Base-by-base conservation (phyloP, 2,329 filamentous ascomycete genomes). In the Penicillium sp. region DNA sequence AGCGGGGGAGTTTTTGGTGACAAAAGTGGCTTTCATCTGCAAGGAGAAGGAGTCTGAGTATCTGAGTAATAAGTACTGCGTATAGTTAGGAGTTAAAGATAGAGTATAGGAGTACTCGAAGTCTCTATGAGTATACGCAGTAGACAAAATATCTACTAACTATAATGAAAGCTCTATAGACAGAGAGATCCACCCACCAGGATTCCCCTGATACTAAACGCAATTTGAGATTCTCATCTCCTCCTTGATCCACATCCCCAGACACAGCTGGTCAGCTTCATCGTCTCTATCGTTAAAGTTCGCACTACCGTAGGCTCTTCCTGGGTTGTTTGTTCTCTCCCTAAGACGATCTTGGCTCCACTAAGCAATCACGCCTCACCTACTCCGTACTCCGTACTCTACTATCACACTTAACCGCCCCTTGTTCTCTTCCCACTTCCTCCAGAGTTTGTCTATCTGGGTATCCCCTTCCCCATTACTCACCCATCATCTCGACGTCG, bases 241-340 rank as follows among this genome's bases (percentile, higher is more conserved):
- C 24, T 37, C 35, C 35, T 37, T 37, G 35, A 37, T 37, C 35
- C 35, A 37, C 35, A 44, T 38, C 35, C 42, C 35, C 35, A 44
- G 42, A 44, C 34, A 27, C 26, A 11, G 4, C 10, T 13, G 26
- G 26, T 27, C 26, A 18, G 31, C 31, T 34, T 16, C 23, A 24
- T 2, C 23, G 16, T 10, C 9, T 34, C 9, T 10, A 18, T 18
- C 16, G 31, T 34, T 34, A 18, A 10, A 34, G 14, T 34, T 34
- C 11, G 18, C 29, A 32, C n/a, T 32, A 32, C 28, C 8, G 24
- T 24, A 9, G 28, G 6, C 14, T 32, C 7, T 32, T 32, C 6
- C 16, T 8, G 7, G 27, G 10, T 28, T n/a, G 27, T 14, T 29
- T 18, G 16, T 9, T 6, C 10, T 34, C 10, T 16, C 16, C 31